These are phyloP conservation scores for Silene noctiflora DNA, from an alignment of 179 eudicot genomes.

Conservation along the genomic window DNA sequence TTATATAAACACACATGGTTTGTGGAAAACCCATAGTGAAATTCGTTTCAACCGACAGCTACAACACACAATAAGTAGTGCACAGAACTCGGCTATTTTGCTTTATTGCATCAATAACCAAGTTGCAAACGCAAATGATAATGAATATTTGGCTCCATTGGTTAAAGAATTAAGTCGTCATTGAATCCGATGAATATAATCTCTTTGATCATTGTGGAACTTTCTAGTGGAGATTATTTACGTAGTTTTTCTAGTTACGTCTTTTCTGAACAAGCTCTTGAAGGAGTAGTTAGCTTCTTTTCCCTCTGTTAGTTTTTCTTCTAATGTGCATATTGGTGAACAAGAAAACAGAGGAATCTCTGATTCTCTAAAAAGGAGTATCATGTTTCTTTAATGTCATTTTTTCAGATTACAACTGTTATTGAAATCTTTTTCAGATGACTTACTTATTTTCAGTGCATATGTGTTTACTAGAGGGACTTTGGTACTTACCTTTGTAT, in stretches of 20 bases:
- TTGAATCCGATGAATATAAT: not conserved
- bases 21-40: not conserved
- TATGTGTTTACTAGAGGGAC: no score
- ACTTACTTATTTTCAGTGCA: no score
- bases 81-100: no score
- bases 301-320: no score
- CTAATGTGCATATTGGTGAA: no score
- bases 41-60: not conserved
- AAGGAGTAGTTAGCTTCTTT: no score
- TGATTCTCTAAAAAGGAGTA: no score
- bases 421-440: no score
- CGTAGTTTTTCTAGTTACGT: not conserved
- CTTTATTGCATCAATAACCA: not conserved
- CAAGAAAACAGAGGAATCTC: no score
- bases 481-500: no score
- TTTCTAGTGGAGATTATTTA: not conserved
- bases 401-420: no score
- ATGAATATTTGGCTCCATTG: constrained; percentile 1
- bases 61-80: not conserved
- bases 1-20: not conserved
- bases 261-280: not conserved
- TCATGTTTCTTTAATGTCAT: no score
- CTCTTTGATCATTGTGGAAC: not conserved
- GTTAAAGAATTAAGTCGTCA: not conserved
- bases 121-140: not conserved